Evolutionary conservation across 495 filamentous ascomycete genomes (phyloP).

Genomic region (Aspergillus heteromorphus): DNA sequence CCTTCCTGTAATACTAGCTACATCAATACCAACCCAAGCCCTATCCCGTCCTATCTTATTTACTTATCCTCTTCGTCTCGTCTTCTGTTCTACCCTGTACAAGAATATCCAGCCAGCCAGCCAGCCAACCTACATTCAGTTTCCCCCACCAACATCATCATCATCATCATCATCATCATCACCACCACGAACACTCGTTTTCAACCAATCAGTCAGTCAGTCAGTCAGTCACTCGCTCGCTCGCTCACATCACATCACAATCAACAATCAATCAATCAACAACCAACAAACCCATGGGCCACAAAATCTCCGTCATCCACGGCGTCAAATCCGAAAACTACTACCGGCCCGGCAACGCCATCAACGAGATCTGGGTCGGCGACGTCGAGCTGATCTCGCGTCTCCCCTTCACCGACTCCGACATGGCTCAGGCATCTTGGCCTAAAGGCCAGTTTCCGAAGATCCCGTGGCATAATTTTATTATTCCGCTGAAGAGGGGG

Average conservation of each 20-base stretch:
- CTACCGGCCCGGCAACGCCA: constrained; percentile 31
- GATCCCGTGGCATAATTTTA: constrained; percentile 39
- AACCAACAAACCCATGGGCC: constrained; percentile 29
- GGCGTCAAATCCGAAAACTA: constrained; percentile 30
- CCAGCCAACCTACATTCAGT: too few species aligned
- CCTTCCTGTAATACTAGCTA: too few species aligned
- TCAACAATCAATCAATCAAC: too few species aligned
- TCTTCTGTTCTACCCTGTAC: too few species aligned
- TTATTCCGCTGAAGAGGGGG: constrained; percentile 35
- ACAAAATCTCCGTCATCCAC: constrained; percentile 28
- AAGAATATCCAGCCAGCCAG: too few species aligned
- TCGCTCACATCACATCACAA: background rate
- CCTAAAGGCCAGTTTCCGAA: constrained; percentile 26
- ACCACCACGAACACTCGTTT: too few species aligned
- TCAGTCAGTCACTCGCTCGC: constrained; percentile 1
- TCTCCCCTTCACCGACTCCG: constrained; percentile 33
- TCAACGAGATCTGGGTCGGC: constrained; percentile 37
- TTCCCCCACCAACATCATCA: too few species aligned
- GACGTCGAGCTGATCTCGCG: constrained; percentile 33
- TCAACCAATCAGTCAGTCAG: background rate
- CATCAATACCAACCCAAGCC: too few species aligned
- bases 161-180: too few species aligned
- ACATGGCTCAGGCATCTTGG: constrained; percentile 33
- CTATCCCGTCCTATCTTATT: too few species aligned
- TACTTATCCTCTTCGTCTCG: too few species aligned